Base-by-base conservation (phyloP, 2,329 filamentous ascomycete genomes). In the Cercospora sp. region DNA sequence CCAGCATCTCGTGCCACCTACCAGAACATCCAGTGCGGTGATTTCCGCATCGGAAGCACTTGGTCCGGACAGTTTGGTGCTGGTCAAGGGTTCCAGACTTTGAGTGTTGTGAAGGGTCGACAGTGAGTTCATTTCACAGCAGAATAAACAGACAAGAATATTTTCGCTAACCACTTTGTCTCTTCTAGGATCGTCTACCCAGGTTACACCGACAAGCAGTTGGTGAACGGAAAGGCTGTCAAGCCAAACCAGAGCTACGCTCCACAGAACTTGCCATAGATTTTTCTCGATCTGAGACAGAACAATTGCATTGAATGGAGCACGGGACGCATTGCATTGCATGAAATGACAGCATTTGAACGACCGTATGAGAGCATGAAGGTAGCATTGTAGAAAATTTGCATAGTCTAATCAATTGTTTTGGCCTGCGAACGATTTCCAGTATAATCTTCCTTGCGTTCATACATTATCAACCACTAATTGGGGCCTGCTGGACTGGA, bases 181-280 rank as follows among this genome's bases (percentile, higher is more conserved):
- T 53, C 5, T 37, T 53, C 13, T 37, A 63, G 61, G 24, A 64
- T 64, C 61, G 61, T 70, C 60, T 73, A 73, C 59, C 72, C 72
- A 12, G 66, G 67, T 34, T 73, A 73, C 63, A 73, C 66, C 8
- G 72, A 74, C 18, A 59, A 37, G 45, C 68, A 73, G 66, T 43
- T 74, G n/a, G 70, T 43, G 2, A 63, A 32, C 6, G 68, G 66
- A 21, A 28, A 67, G 49, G 65, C 67, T n/a, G 72, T 74, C 45
- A 69, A 62, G 65, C 72, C 71, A 24, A 68, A 74, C 62, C 69
- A 73, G 71, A 72, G 71, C 69, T 73, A 73, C 66, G 71, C 72
- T 51, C 71, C 72, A 43, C 66, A 69, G 61, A 66, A 68, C 58
- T 63, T 72, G n/a, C 68, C 71, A 63, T 72, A 69, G 64, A 70